Conservation (phyloP, 2,329 filamentous ascomycete species). For the Aspergillus niger region DNA sequence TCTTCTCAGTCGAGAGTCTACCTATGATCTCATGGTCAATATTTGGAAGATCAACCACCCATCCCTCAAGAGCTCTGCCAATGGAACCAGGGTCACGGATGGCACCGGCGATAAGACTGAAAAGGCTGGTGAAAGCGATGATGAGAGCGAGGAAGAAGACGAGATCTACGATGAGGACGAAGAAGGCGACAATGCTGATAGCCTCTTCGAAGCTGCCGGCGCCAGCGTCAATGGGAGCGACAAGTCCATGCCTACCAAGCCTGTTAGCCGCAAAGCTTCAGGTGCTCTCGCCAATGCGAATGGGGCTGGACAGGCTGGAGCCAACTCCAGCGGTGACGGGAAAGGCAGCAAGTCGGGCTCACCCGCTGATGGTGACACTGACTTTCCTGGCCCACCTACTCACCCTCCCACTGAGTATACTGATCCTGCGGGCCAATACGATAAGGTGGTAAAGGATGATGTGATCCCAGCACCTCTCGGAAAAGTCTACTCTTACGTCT, state of each 20-base stretch:
- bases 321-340: conserved; percentile 35
- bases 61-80: conserved; percentile 84
- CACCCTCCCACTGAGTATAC: conserved; percentile 85
- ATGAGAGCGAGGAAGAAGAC: conserved; percentile 73
- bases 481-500: conserved; percentile 86
- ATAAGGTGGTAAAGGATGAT: conserved; percentile 83
- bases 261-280: conserved; percentile 72
- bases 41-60: conserved; percentile 98
- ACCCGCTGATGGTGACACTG: conserved; percentile 45
- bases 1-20: conserved; percentile 90
- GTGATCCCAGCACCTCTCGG: conserved; percentile 83
- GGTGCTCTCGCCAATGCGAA: conserved; percentile 41
- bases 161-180: conserved; percentile 58
- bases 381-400: conserved; percentile 81
- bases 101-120: conserved; percentile 88
- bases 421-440: conserved; percentile 76
- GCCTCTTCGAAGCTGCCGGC: conserved; percentile 58
- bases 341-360: conserved; percentile 53
- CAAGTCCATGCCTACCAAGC: conserved; percentile 49
- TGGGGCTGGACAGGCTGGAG: conserved; percentile 36
- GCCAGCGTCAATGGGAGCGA: conserved; percentile 60
- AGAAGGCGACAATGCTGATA: conserved; percentile 59
- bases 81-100: conserved; percentile 80
- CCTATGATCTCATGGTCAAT: conserved; percentile 94
- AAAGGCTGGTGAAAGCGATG: conserved; percentile 69